Conservation (phyloP, 352 stramenopile genomes). For the Phytopythium kandeliae region DNA sequence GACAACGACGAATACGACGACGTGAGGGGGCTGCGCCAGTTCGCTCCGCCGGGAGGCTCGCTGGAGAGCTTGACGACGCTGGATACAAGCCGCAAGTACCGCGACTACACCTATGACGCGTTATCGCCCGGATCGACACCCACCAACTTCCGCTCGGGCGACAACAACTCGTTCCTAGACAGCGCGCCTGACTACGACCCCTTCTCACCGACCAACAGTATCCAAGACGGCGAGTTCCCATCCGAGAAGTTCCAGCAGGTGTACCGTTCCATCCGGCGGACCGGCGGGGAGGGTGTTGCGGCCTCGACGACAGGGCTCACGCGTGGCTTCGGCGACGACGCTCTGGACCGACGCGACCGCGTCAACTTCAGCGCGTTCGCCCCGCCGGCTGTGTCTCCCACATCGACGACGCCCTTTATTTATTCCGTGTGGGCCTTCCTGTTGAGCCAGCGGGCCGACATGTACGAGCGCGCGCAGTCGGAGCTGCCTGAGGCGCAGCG, state of each 20-base stretch:
- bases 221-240: slow-evolving; percentile 51
- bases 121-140: slow-evolving; percentile 39
- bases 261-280: slow-evolving; percentile 64
- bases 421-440: slow-evolving; percentile 78
- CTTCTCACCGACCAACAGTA: slow-evolving; percentile 50
- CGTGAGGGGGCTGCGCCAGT: slow-evolving; percentile 26
- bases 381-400: slow-evolving; percentile 43
- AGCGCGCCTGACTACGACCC: slow-evolving; percentile 33
- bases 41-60: slow-evolving; percentile 22
- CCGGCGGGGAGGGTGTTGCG: slow-evolving; percentile 11
- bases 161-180: slow-evolving; percentile 20
- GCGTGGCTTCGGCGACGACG: slow-evolving; percentile 2
- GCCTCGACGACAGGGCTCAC: slow-evolving; percentile 1
- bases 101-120: slow-evolving; percentile 32
- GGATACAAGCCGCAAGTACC: slow-evolving; percentile 30
- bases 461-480: slow-evolving; percentile 46
- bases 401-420: slow-evolving; percentile 48
- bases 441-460: slow-evolving; percentile 57
- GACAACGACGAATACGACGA: slow-evolving; percentile 25
- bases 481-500: slow-evolving; percentile 27
- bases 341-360: slow-evolving; percentile 37
- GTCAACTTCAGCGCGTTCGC: slow-evolving; percentile 79
- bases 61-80: slow-evolving; percentile 24
- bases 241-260: slow-evolving; percentile 70
- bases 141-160: slow-evolving; percentile 16